Evolutionary conservation across 306 rosid species (phyloP), one percentile per base, ranked within the genome.

Genomic region (Gastrolobium villosum): DNA sequence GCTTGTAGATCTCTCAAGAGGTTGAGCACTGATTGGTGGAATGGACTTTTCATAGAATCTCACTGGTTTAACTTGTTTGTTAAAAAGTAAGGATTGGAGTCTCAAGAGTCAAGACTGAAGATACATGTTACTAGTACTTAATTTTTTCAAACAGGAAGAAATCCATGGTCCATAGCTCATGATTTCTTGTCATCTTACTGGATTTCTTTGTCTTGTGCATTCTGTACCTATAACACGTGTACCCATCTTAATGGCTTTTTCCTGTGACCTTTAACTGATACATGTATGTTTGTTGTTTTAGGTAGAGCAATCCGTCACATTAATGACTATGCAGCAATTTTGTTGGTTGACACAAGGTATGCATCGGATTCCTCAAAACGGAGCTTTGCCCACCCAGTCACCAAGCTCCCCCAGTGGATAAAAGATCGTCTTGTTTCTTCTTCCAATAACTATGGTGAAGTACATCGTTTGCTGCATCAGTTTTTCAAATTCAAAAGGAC

Each of bases 271-370:
- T 48, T 49, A 63, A 63, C 69, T 74, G 64, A 67, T 46, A 74
- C 57, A 30, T 52, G 59, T 35, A 10, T 13, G 63, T 74, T 73
- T 70, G 10, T 34, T 79, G 70, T 83, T 86, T 34, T 64, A 92
- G 99, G 99, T 77, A 89, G 98, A 89, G 98, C 94, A 31, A 92
- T 95, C 79, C 91, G 97, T 80, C 99, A 92, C 53, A 85, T 92
- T 62, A 89, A 92, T 81, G 97, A 95, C 66, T 93, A 91, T 72
- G 99, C 99, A 53, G 93, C 99, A 64, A 86, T 93, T 75, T 73
- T 91, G 83, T 78, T 93, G 76, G 97, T 95, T 43, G 97, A 95
- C 40, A 34, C 80, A 35, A 86, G 98, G 74, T 95, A 92, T 32
- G 82, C 92, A 65, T 81, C 94, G 44, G 88, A 88, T 81, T 88